phyloP scores from a whole-genome alignment of 2,329 filamentous ascomycete genomes.

The Raffaelea ambrosiae region DNA sequence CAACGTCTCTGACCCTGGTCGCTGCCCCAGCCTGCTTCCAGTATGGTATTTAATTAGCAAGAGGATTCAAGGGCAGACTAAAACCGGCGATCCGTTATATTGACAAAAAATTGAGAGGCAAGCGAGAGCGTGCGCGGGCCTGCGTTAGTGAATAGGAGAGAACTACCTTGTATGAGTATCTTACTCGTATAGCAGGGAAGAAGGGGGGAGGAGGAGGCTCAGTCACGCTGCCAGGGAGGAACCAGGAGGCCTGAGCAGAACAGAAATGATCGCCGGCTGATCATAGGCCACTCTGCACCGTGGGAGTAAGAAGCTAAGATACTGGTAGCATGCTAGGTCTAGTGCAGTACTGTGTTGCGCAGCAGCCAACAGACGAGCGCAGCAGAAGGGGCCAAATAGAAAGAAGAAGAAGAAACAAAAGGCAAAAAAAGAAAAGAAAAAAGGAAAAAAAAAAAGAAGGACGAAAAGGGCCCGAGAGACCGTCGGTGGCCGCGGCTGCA shows the following conservation, averaged over 20 bases:
- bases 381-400: no score
- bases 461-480: neutral
- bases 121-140: no score
- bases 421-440: neutral
- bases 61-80: slow-evolving; percentile 1
- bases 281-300: no score
- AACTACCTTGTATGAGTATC: no score
- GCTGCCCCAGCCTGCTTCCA: slow-evolving; percentile 3
- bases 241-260: neutral
- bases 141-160: no score
- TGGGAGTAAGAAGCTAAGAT: no score
- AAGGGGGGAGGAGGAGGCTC: no score
- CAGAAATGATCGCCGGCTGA: neutral
- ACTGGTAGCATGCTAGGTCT: neutral
- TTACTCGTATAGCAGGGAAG: no score
- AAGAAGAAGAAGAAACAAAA: neutral
- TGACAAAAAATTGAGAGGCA: neutral
- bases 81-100: slow-evolving; percentile 10
- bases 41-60: slow-evolving; percentile 2
- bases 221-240: neutral
- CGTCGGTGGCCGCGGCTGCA: neutral
- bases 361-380: neutral
- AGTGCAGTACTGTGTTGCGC: neutral
- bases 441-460: neutral
- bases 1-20: slow-evolving; percentile 1